A percentile compares a stretch with the other conserved stretches of the same genome.
Conservation (phyloP, 2,329 filamentous ascomycete species). For the Pseudocercospora fijiensis region DNA sequence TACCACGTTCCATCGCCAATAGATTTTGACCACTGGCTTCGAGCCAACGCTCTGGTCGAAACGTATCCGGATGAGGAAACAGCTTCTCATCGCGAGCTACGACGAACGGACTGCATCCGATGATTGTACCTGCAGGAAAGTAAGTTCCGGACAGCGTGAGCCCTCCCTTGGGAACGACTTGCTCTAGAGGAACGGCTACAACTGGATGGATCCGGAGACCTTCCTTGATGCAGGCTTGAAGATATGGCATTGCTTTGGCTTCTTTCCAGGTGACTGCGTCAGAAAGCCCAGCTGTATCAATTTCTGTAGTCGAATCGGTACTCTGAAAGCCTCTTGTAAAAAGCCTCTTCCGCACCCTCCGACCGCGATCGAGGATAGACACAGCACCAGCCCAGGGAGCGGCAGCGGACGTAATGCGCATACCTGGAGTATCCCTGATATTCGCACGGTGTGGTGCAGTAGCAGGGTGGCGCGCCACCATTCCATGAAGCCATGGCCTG, state of each 20-base stretch:
- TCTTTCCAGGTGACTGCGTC: conserved; percentile 36
- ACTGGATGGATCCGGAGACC: conserved; percentile 29
- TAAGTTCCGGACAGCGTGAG: conserved; percentile 31
- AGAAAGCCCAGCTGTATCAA: conserved; percentile 5
- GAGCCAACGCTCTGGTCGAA: conserved; percentile 54
- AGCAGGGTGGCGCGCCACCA: background rate
- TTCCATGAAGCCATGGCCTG: background rate
- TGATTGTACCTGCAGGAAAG: conserved; percentile 47
- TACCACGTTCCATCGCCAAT: background rate
- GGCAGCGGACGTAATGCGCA: background rate
- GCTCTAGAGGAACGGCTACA: conserved; percentile 20
- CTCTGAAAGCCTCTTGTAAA: background rate
- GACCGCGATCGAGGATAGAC: background rate
- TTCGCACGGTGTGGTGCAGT: background rate
- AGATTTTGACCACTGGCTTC: conserved; percentile 21
- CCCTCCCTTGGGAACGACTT: conserved; percentile 23
- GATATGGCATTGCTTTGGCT: conserved; percentile 42
- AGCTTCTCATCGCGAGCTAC: conserved; percentile 30
- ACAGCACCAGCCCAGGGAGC: background rate
- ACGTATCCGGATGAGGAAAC: conserved; percentile 41
- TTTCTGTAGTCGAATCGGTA: background rate
- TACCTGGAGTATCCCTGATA: background rate
- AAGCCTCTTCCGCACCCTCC: background rate
- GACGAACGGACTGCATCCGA: conserved; percentile 29
- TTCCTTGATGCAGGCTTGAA: conserved; percentile 40